Evolutionary conservation across 495 filamentous ascomycete genomes (phyloP).

Genomic region (Annulohypoxylon bovei): DNA sequence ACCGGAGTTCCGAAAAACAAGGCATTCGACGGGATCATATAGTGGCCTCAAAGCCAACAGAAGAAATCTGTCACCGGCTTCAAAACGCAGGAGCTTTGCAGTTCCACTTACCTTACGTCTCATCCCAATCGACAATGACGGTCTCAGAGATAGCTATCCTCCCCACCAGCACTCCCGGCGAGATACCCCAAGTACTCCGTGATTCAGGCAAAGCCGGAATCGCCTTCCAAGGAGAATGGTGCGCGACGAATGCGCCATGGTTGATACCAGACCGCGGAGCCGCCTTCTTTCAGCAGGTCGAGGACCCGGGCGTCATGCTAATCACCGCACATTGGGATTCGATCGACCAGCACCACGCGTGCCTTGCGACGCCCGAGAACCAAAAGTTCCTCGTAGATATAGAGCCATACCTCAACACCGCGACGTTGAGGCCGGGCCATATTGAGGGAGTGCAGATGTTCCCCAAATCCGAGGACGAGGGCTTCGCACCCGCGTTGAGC

Average conservation of each 20-base stretch:
- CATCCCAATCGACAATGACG: background rate
- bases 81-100: too few species aligned
- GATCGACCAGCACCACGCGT: constrained; percentile 1
- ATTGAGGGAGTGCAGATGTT: background rate
- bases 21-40: background rate
- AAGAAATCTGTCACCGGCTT: background rate
- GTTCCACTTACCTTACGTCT: background rate
- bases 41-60: background rate
- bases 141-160: constrained; percentile 6
- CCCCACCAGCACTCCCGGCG: background rate
- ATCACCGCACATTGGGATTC: constrained; percentile 19
- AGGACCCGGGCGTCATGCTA: background rate
- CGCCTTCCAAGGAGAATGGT: constrained; percentile 9
- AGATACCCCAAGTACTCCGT: background rate
- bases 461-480: background rate
- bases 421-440: background rate
- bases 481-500: background rate
- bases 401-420: background rate
- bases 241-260: constrained; percentile 8
- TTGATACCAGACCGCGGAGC: constrained; percentile 5
- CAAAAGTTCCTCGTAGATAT: background rate
- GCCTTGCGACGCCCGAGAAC: constrained; percentile 5
- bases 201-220: background rate
- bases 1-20: background rate
- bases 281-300: constrained; percentile 8